Conservation (phyloP, 306 rosid genomes). For the Luffa acutangula region DNA sequence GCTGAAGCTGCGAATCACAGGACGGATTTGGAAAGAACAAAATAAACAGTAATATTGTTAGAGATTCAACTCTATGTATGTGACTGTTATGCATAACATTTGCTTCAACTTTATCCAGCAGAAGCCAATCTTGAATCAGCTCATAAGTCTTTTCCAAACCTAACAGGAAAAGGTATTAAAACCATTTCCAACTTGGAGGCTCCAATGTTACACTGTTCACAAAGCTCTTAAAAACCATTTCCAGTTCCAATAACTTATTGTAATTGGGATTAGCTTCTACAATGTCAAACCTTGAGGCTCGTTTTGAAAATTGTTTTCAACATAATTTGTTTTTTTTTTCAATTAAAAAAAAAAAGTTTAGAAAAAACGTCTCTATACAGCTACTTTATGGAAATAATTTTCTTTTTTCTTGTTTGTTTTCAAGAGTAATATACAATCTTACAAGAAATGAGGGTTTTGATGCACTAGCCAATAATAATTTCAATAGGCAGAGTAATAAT, state of each 20-base stretch:
- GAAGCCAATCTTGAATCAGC: slow-evolving; percentile 1
- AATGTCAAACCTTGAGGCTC: background rate
- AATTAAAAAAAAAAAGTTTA: background rate
- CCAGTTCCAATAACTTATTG: background rate
- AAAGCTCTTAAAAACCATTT: no score
- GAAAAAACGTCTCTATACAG: background rate
- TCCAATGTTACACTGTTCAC: no score
- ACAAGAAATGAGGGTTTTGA: background rate
- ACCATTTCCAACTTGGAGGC: background rate
- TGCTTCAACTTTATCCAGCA: background rate
- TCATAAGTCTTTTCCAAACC: background rate
- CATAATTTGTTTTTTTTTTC: background rate
- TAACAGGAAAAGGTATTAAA: background rate
- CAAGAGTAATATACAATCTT: background rate
- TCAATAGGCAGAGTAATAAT: background rate
- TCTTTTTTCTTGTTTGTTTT: background rate
- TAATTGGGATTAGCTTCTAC: slow-evolving; percentile 1
- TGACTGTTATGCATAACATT: background rate
- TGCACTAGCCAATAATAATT: background rate
- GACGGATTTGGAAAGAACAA: slow-evolving; percentile 11
- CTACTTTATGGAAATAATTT: background rate
- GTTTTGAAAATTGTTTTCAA: background rate
- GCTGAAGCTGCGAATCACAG: slow-evolving; percentile 4
- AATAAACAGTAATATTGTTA: background rate
- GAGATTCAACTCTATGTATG: background rate